These are phyloP conservation scores for Chaetomium tenue DNA, from an alignment of 495 filamentous ascomycete genomes.

Conservation along the genomic window DNA sequence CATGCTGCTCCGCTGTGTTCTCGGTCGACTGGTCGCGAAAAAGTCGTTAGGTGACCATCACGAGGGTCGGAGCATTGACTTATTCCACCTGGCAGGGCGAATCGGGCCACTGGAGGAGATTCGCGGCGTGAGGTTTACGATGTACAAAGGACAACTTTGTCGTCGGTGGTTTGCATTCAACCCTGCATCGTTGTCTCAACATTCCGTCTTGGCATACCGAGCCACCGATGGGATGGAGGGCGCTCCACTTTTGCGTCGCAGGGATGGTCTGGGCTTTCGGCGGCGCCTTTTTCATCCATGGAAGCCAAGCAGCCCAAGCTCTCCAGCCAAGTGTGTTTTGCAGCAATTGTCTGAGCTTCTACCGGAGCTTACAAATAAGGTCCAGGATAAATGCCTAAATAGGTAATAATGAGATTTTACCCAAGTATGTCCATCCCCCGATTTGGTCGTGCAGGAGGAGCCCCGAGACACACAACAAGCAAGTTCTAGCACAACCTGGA, in stretches of 20 bases:
- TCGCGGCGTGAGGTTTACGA: not conserved
- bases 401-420: no score
- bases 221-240: not conserved
- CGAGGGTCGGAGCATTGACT: not conserved
- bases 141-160: constrained; percentile 2
- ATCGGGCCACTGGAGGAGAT: not conserved
- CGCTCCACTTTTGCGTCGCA: not conserved
- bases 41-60: not conserved
- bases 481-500: no score
- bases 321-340: not conserved
- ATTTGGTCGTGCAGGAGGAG: no score
- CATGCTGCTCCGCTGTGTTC: not conserved
- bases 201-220: constrained; percentile 3
- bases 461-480: no score
- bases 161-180: not conserved
- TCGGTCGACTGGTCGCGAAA: not conserved
- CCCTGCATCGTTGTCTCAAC: not conserved
- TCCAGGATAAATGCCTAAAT: no score
- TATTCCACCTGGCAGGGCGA: not conserved
- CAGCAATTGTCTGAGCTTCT: not conserved
- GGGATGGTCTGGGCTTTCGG: not conserved
- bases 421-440: no score
- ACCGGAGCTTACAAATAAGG: no score
- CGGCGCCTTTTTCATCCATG: not conserved
- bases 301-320: no score